A percentile compares a stretch with the other conserved stretches of the same genome.
phyloP scores from a whole-genome alignment of 2,329 filamentous ascomycete species.

The Xylaria sp. region DNA sequence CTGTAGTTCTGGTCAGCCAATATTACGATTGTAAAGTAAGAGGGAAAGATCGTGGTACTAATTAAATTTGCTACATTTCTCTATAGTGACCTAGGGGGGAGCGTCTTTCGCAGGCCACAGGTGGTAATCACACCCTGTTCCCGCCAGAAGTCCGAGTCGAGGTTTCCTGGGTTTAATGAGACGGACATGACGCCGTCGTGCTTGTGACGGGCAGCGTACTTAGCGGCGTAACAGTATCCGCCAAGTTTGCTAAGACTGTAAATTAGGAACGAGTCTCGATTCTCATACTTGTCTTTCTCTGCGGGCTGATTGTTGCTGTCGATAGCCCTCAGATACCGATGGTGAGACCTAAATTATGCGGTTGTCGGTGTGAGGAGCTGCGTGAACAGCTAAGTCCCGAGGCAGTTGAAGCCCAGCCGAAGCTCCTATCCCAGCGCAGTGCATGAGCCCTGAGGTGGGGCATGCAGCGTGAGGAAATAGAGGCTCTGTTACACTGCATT shows the following conservation, averaged over 20 bases:
- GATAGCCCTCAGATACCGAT: slow-evolving; percentile 12
- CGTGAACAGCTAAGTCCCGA: slow-evolving; percentile 42
- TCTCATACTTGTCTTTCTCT: not conserved
- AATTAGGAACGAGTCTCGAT: not conserved
- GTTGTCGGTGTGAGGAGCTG: slow-evolving; percentile 38
- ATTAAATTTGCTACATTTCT: slow-evolving; percentile 46
- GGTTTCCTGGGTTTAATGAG: slow-evolving; percentile 30
- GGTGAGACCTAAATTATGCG: slow-evolving; percentile 43
- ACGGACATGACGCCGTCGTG: slow-evolving; percentile 28
- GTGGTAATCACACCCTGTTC: slow-evolving; percentile 15
- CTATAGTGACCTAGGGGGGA: slow-evolving; percentile 48
- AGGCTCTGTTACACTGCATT: too few relatives aligned
- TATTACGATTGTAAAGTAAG: not conserved
- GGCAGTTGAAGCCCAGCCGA: slow-evolving; percentile 41
- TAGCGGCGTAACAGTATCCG: slow-evolving; percentile 27
- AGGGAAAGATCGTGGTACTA: slow-evolving; percentile 21
- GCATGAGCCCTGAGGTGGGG: slow-evolving; percentile 11
- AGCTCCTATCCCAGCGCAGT: slow-evolving; percentile 44
- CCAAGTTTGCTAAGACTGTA: slow-evolving; percentile 29
- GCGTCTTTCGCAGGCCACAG: slow-evolving; percentile 23
- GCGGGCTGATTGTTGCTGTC: not conserved
- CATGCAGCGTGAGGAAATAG: too few relatives aligned
- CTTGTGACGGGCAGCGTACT: slow-evolving; percentile 32
- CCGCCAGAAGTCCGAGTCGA: slow-evolving; percentile 40
- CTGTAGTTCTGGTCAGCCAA: not conserved